Evolutionary conservation across 2,329 filamentous ascomycete species (phyloP).

Genomic region (Davidsoniella eucalypti): DNA sequence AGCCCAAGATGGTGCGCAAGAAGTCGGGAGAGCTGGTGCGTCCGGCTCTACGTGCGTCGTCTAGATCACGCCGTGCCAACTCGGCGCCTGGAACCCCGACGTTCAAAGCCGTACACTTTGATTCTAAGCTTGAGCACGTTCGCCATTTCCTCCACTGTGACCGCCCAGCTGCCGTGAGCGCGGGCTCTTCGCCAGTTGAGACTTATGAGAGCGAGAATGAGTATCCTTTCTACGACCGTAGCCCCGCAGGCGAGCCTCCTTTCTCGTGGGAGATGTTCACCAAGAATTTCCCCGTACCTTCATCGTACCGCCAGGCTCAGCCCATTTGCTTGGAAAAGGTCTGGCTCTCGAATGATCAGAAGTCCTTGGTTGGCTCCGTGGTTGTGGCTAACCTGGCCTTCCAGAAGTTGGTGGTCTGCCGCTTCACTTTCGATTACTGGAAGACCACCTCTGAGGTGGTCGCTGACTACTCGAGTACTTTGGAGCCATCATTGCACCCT

Average conservation of each 20-base stretch:
- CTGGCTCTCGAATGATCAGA: conserved; percentile 76
- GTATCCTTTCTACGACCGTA: conserved; percentile 52
- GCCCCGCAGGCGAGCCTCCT: conserved; percentile 22
- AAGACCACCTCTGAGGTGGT: conserved; percentile 91
- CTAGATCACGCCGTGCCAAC: conserved; percentile 64
- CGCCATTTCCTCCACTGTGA: conserved; percentile 92
- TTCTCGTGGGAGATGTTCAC: conserved; percentile 81
- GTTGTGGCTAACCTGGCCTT: conserved; percentile 81
- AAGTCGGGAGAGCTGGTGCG: conserved; percentile 95
- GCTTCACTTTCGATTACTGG: conserved; percentile 96
- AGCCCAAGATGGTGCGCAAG: conserved; percentile 90
- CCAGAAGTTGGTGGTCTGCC: conserved; percentile 73
- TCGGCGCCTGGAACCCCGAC: conserved; percentile 97
- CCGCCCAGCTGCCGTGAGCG: conserved; percentile 86
- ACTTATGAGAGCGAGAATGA: conserved; percentile 74
- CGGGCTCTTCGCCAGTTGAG: conserved; percentile 80
- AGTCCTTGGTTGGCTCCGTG: conserved; percentile 66
- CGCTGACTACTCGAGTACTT: conserved; percentile 73
- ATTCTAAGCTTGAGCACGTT: conserved; percentile 89
- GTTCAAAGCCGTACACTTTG: conserved; percentile 97
- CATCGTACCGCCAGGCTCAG: conserved; percentile 32
- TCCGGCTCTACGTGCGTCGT: conserved; percentile 58
- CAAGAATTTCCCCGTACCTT: conserved; percentile 60
- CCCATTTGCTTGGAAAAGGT: conserved; percentile 74
- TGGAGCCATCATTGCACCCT: conserved; percentile 36